Evolutionary conservation across 1,284 basidiomycete genomes (phyloP), one percentile per base, ranked within the genome.

Genomic region (Athelia psychrophila): DNA sequence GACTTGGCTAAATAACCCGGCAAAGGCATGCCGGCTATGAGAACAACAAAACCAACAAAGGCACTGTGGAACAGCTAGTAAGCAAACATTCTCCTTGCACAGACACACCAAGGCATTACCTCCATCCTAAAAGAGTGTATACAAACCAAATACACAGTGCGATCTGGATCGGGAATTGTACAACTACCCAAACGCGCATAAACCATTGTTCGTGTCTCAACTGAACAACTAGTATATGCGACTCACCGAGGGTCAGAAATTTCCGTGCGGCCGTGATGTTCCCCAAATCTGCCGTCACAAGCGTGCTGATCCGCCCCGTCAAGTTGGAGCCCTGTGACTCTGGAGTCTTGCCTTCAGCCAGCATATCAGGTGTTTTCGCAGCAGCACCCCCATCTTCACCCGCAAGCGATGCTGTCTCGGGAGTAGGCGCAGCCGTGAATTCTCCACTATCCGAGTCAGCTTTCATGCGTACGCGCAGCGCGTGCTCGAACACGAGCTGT

Each of bases 401-500:
- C 60, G 44, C 16, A 8, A 22, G 50, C 15, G 23, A 50, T 36
- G n/a, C 40, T 48, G 25, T 16, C 9, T 36, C 50, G n/a, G 35
- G 16, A 13, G 49, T 12, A 24, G n/a, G 16, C 9, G n/a, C 38
- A 42, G 20, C 38, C 6, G 38, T 42, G 8, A 16, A 8, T 6
- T 16, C n/a, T 9, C 48, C 47, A 36, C n/a, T 8, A 9, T 44
- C 44, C 19, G 15, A 22, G 5, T 71, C 70, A 0, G 68, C 62
- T 56, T 71, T 73, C 68, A 81, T 72, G 18, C 80, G 71, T 23
- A 82, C 72, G 13, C 80, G 71, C 3, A 84, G 69, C 1, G 80
- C 69, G 54, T 84, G 81, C 53, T 80, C 75, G 61, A 83, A 82
- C 1, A 83, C 63, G 3, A 83, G 67, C 56, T 81, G 77, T 0